Evolutionary conservation across 768 basidiomycete genomes (phyloP), one percentile per base, ranked within the genome.

Genomic region (Kwoniella botswanensis): DNA sequence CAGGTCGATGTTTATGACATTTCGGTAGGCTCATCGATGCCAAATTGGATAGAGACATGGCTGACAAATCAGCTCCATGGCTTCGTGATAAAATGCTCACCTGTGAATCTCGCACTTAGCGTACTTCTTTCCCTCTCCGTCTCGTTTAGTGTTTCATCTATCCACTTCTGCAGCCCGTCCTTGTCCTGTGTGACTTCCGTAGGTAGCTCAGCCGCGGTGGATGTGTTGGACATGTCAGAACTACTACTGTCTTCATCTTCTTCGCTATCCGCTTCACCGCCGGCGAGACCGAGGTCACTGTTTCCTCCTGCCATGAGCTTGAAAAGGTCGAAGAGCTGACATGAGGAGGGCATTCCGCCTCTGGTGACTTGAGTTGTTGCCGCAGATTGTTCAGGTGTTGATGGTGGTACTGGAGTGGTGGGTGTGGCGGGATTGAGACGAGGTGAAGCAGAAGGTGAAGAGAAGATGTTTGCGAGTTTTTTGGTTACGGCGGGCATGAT

Each of bases 291-390:
- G 10, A 41, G 55, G 15, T 67, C 69, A 26, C 62, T 61, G 15
- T 70, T 70, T 4, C 72, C 75, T 12, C 71, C 71, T 6, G 77
- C 77, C 60, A 79, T 54, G 43, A 63, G 57, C 55, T 76, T 79
- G 74, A 79, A 70, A 60, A 79, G 42, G 21, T 70, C 68, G 63
- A 79, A 79, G 11, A 79, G 50, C 43, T 79, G 71, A 42, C 54
- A 35, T 18, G 71, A 50, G 17, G 60, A 72, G 1, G 67, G 66
- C 58, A 68, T 71, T 35, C 53, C 70, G 52, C 44, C 53, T 22
- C 70, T 18, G 17, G 26, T 59, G 35, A 65, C 53, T 43, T 50
- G 52, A 46, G 46, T 52, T 10, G 67, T 17, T 68, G 50, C 26
- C 0, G 35, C 35, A 35, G 6, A 35, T 35, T 5, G 6, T 7